phyloP scores from a whole-genome alignment of 2,329 filamentous ascomycete species.

The Cladosporium oxysporum region DNA sequence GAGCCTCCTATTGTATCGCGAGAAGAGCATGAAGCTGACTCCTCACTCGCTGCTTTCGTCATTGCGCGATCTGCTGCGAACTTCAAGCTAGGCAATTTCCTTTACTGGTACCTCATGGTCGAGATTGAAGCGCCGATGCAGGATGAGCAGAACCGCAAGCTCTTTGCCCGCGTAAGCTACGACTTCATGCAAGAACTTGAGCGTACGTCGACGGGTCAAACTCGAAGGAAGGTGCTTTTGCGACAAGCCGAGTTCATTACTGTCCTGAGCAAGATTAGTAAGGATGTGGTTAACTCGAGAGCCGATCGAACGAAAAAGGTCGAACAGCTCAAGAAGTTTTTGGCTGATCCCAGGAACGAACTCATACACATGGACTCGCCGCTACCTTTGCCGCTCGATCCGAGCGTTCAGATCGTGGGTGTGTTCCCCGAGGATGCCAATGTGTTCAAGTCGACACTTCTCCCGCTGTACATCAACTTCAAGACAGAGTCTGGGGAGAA shows the following conservation, averaged over 20 bases:
- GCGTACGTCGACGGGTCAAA: constrained; percentile 67
- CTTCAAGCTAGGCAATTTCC: constrained; percentile 87
- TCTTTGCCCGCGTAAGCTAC: constrained; percentile 91
- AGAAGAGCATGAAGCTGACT: constrained; percentile 61
- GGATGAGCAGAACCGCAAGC: constrained; percentile 69
- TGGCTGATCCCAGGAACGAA: constrained; percentile 89
- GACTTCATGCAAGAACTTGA: constrained; percentile 92
- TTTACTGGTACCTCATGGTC: constrained; percentile 98
- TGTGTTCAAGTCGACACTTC: constrained; percentile 94
- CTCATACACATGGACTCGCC: constrained; percentile 80
- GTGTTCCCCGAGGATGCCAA: constrained; percentile 80
- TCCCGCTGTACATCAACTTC: constrained; percentile 88
- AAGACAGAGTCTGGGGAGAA: constrained; percentile 73
- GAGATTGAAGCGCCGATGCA: constrained; percentile 74
- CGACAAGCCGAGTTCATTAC: constrained; percentile 89
- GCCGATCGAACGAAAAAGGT: constrained; percentile 78
- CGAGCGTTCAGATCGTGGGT: constrained; percentile 74
- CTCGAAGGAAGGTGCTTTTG: constrained; percentile 72
- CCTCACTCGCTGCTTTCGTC: constrained; percentile 84
- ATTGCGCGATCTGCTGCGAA: constrained; percentile 86
- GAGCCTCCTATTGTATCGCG: constrained; percentile 64
- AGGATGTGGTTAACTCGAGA: constrained; percentile 79
- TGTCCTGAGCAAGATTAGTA: constrained; percentile 83
- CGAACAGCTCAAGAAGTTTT: constrained; percentile 78
- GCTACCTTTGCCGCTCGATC: constrained; percentile 84